Base-by-base conservation (phyloP, 1,139 yeast genomes). In the Yamadazyma diddensiae region DNA sequence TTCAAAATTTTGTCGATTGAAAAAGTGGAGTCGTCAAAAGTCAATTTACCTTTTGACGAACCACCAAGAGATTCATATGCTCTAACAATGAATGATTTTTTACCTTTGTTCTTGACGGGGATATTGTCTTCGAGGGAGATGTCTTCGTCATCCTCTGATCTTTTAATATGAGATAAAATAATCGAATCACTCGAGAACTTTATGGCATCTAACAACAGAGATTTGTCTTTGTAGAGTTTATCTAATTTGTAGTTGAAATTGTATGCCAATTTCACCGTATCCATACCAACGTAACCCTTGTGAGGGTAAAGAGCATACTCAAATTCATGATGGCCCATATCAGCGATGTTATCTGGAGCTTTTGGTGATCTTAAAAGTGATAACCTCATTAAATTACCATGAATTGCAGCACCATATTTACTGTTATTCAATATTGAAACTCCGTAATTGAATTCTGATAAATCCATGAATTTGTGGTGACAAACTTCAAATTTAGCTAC, bases 401-500 rank as follows among this genome's bases (percentile, higher is more conserved):
- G 97, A 14, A 90, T 80, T 1, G 94, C 74, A 43, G 86, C 94
- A 10, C 97, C 97, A 50, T 88, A 92, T 59, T 92, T 92, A 55
- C 80, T 73, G 58, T 87, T 82, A 55, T 90, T 92, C 49, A 92
- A 56, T 16, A 92, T 61, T 0, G 94, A 73, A n/a, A 88, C 95
- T 50, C 97, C 97, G 52, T 86, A 88, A 41, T 76, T 77, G 56
- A 66, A 76, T 50, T 87, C 97, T 22, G 94, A 82, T 50, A 85
- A 79, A 54, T 92, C 97, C 53, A 94, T 90, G 64, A 87, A 92
- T 53, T 86, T 85, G 59, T 92, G 97, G 49, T 84, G 90, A 47
- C 96, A 86, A 14, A 88, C 96, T 59, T 92, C 98, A 58, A 92
- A 92, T 58, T 88, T 88, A 39, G 97, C 97, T 25, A 82, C 82